phyloP scores from a whole-genome alignment of 2,329 filamentous ascomycete genomes.

The Nemania abortiva region DNA sequence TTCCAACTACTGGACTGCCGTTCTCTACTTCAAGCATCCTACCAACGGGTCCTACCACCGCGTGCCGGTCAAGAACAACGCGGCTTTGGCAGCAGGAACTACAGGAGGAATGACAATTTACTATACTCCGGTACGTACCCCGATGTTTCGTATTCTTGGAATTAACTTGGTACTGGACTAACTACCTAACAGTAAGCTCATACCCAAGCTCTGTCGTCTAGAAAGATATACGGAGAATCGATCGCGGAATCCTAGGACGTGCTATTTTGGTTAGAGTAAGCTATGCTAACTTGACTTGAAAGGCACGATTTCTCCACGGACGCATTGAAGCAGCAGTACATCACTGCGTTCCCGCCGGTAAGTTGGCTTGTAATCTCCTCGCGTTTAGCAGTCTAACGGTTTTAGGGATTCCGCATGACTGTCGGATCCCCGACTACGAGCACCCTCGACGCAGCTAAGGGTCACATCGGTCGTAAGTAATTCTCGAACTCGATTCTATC shows the following conservation, averaged over 20 bases:
- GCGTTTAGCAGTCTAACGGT: constrained; percentile 31
- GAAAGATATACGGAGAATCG: not conserved
- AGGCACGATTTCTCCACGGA: constrained; percentile 47
- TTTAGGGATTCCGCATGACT: constrained; percentile 60
- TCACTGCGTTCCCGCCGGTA: constrained; percentile 59
- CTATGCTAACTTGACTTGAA: not conserved
- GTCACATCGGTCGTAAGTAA: constrained; percentile 49
- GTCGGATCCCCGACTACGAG: constrained; percentile 53
- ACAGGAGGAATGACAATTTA: constrained; percentile 51
- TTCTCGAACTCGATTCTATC: not conserved
- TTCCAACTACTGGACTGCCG: constrained; percentile 52
- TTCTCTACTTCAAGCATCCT: constrained; percentile 52
- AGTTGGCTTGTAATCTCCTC: constrained; percentile 18
- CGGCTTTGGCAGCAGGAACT: constrained; percentile 47
- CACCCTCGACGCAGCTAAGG: constrained; percentile 48
- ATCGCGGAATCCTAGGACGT: not conserved
- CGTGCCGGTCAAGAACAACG: constrained; percentile 48
- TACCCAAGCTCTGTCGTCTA: not conserved
- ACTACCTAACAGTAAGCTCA: constrained; percentile 24
- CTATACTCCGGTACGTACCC: constrained; percentile 45
- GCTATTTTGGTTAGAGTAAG: not conserved
- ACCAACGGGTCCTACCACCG: constrained; percentile 51
- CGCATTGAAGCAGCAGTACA: constrained; percentile 51
- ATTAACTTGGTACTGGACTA: not conserved
- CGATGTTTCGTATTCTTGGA: too few relatives aligned